Evolutionary conservation across 2,329 filamentous ascomycete species (phyloP), one percentile per base, ranked within the genome.

Genomic region (Calonectria honghensis): DNA sequence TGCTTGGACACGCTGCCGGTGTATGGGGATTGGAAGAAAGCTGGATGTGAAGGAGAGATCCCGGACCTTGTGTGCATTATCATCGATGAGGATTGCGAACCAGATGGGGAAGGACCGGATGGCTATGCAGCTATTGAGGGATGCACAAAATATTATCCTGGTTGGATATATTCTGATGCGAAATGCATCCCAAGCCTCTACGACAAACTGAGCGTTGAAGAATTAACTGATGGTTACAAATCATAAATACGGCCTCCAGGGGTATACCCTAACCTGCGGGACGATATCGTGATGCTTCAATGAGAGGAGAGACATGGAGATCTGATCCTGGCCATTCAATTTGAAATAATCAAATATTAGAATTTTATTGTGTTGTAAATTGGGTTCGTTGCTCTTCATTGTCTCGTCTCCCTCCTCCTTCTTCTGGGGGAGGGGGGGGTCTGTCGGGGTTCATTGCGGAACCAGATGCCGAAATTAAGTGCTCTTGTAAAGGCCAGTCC

Each of bases 31-130:
- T 57, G 52, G 52, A 57, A 3, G 31, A 57, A n/a, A 35, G 52
- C 29, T n/a, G 52, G 52, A 57, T 18, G 27, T 35, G 7, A 57
- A 57, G 52, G 52, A 32, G 29, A 20, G 29, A 13, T 3, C 31
- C 52, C 18, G n/a, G n/a, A 35, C 35, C 52, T 57, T 20, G 52
- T 57, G 29, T 57, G 52, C 18, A 29, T 57, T 35, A 57, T 57
- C 7, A 18, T 57, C 16, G 52, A 57, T 35, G 31, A 57, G 18
- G 31, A 57, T 57, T 57, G 52, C 29, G 52, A 57, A n/a, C 52
- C 52, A 20, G 29, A 35, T 0, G 52, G 52, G 29, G 31, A 57
- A 57, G 29, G 52, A 3, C 29, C n/a, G 5, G 52, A 57, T 57
- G 52, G 52, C n/a, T 57, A 57, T 52, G 24, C 50, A 20, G 10